Evolutionary conservation across 495 filamentous ascomycete species (phyloP).

Genomic region (Lasiosphaeris hirsuta): DNA sequence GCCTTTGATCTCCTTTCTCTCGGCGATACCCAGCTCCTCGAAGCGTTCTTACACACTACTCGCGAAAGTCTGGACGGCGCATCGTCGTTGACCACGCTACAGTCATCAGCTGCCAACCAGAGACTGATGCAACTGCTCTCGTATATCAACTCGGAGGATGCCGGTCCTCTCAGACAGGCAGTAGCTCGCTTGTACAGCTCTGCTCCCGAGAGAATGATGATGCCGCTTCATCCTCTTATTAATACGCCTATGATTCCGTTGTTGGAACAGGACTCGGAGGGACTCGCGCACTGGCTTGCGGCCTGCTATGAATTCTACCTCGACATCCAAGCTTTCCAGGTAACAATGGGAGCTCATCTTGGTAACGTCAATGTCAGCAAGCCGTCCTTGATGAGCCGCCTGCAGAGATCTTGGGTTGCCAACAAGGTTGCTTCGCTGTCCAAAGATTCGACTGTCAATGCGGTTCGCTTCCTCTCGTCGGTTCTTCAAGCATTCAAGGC

Average conservation of each 20-base stretch:
- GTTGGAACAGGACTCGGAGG: constrained; percentile 27
- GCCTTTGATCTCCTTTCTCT: constrained; percentile 38
- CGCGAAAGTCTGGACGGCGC: constrained; percentile 12
- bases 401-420: constrained; percentile 65
- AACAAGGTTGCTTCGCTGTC: constrained; percentile 55
- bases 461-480: constrained; percentile 39
- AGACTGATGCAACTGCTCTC: constrained; percentile 18
- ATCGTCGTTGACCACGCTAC: constrained; percentile 12
- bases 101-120: constrained; percentile 16
- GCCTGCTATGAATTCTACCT: constrained; percentile 49
- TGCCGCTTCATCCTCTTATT: constrained; percentile 63
- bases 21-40: constrained; percentile 30
- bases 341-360: constrained; percentile 32
- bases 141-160: constrained; percentile 28
- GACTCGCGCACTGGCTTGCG: constrained; percentile 43
- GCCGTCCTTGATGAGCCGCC: constrained; percentile 60
- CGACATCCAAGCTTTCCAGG: constrained; percentile 37
- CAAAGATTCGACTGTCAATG: constrained; percentile 59
- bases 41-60: constrained; percentile 24
- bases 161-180: constrained; percentile 23
- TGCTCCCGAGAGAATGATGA: constrained; percentile 27
- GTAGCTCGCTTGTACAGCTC: constrained; percentile 22
- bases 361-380: constrained; percentile 41
- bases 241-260: constrained; percentile 55
- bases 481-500: constrained; percentile 31